A percentile compares a stretch with the other conserved stretches of the same genome.
Evolutionary conservation across 768 basidiomycete species (phyloP).

Genomic region (Trametopsis cervina): DNA sequence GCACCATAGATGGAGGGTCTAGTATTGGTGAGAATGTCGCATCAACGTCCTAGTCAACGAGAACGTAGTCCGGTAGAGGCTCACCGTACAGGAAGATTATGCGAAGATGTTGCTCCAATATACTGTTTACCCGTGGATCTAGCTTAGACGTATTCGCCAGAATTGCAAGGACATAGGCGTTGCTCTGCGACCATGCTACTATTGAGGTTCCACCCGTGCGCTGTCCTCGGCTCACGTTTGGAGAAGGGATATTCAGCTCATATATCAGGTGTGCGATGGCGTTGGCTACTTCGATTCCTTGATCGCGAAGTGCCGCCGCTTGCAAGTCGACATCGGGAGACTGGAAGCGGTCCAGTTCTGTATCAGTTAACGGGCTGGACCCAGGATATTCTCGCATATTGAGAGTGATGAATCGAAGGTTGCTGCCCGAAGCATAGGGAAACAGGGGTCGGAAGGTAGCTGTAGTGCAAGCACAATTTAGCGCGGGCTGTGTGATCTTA

Average conservation of each 20-base stretch:
- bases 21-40: too few relatives aligned
- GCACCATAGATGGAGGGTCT: neutral
- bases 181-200: slow-evolving; percentile 8
- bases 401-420: slow-evolving; percentile 5
- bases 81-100: neutral
- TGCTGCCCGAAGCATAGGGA: neutral
- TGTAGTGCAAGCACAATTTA: neutral
- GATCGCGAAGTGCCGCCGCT: neutral
- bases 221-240: neutral
- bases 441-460: slow-evolving; percentile 4
- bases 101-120: slow-evolving; percentile 2
- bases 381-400: slow-evolving; percentile 6
- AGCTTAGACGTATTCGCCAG: neutral
- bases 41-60: too few relatives aligned
- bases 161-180: neutral
- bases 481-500: neutral
- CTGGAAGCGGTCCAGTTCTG: slow-evolving; percentile 1
- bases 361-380: neutral
- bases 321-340: neutral
- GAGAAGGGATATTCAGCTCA: neutral
- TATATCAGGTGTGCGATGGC: slow-evolving; percentile 4
- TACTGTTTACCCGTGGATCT: neutral
- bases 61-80: neutral
- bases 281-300: slow-evolving; percentile 2
- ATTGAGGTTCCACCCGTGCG: slow-evolving; percentile 6